Evolutionary conservation across 768 basidiomycete genomes (phyloP).

Genomic region (Psilocybe subaeruginosa): DNA sequence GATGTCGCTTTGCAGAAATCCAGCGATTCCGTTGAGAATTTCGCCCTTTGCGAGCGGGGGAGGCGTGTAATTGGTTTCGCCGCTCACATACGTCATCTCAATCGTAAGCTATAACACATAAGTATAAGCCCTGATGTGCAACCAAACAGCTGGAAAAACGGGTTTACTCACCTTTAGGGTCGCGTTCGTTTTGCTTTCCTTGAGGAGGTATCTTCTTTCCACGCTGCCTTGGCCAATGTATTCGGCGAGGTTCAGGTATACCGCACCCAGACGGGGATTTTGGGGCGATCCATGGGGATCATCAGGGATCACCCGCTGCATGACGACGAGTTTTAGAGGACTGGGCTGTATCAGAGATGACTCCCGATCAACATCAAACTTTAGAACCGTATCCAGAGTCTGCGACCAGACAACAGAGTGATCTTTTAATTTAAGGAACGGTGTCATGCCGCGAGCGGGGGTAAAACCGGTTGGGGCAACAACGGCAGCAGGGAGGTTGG

Average conservation of each 20-base stretch:
- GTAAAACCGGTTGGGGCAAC: conserved; percentile 23
- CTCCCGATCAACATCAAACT: conserved; percentile 60
- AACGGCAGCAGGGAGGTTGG: conserved; percentile 3
- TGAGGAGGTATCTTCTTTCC: conserved; percentile 66
- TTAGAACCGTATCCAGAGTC: conserved; percentile 56
- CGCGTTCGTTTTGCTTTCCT: conserved; percentile 80
- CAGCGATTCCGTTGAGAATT: conserved; percentile 69
- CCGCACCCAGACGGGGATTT: conserved; percentile 64
- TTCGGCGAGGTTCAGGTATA: conserved; percentile 75
- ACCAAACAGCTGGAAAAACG: neutral
- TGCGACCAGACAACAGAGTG: conserved; percentile 70
- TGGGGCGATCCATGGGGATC: conserved; percentile 55
- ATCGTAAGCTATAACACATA: conserved; percentile 54
- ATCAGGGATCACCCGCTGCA: conserved; percentile 59
- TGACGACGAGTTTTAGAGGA: conserved; percentile 67
- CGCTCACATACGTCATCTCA: conserved; percentile 53
- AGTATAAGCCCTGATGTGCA: neutral
- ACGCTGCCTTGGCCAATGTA: conserved; percentile 66
- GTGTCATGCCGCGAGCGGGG: conserved; percentile 61
- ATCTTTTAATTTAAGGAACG: conserved; percentile 60
- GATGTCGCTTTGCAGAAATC: conserved; percentile 59
- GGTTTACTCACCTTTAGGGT: conserved; percentile 60
- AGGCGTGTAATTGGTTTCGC: conserved; percentile 57
- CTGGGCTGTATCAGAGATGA: conserved; percentile 54
- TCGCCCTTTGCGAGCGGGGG: conserved; percentile 75